These are phyloP conservation scores for Plasmodium cynomolgi DNA, from an alignment of 169 alveolate species.

Conservation along the genomic window DNA sequence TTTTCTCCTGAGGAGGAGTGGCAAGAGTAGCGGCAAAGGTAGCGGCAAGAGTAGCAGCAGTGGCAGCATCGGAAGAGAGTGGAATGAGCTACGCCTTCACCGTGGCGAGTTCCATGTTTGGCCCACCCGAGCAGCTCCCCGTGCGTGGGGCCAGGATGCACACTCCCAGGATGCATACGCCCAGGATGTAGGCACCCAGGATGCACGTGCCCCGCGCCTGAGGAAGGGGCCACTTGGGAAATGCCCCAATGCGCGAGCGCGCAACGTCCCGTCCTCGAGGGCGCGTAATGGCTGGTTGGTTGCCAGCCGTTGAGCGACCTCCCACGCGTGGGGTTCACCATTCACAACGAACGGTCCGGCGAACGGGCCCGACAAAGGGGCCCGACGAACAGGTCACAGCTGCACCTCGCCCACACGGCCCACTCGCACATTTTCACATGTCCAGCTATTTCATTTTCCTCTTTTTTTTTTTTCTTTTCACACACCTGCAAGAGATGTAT, in stretches of 20 bases:
- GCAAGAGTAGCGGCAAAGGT: too few species aligned
- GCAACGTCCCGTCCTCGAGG: background rate
- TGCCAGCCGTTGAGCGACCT: background rate
- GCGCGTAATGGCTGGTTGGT: background rate
- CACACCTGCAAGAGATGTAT: background rate
- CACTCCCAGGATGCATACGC: too few species aligned
- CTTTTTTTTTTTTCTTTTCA: background rate
- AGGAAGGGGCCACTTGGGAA: background rate
- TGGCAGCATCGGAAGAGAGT: too few species aligned
- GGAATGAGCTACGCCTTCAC: background rate
- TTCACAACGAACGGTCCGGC: too few species aligned
- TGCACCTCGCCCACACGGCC: background rate
- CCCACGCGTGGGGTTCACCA: background rate
- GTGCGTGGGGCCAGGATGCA: too few species aligned
- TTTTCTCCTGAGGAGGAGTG: conserved; percentile 12
- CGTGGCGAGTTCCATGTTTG: background rate
- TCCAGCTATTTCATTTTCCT: background rate
- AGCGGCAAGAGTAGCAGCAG: too few species aligned
- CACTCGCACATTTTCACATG: background rate
- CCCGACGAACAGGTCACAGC: background rate
- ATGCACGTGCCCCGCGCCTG: background rate
- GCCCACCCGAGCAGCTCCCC: background rate
- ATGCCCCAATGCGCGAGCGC: background rate
- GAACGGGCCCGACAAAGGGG: too few species aligned
- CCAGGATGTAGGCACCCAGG: too few species aligned